phyloP scores from a whole-genome alignment of 2,329 filamentous ascomycete genomes.

The Cladosporium sp. region DNA sequence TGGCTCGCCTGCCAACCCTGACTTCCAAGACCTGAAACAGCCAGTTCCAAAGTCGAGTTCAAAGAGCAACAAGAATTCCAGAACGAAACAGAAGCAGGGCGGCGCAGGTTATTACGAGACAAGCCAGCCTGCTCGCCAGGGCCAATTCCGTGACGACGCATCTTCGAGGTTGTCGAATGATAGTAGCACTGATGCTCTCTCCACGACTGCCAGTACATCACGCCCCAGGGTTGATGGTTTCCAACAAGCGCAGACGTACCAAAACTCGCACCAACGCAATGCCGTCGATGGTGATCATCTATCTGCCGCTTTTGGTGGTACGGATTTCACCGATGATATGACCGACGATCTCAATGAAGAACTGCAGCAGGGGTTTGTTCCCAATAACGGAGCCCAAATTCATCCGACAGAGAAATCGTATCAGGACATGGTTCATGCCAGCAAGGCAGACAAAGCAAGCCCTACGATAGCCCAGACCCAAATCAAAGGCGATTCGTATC shows the following conservation, averaged over 20 bases:
- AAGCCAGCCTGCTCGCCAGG: not conserved
- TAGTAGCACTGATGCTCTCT: slow-evolving; percentile 2
- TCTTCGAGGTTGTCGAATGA: not conserved
- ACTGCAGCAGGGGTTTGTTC: not conserved
- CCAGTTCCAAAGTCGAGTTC: not conserved
- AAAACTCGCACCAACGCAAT: not conserved
- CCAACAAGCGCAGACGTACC: not conserved
- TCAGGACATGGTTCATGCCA: not conserved
- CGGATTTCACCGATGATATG: not conserved
- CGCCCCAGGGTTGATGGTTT: not conserved
- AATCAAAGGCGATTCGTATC: slow-evolving; percentile 20
- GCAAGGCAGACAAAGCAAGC: not conserved
- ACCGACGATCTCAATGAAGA: not conserved
- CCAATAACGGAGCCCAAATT: not conserved
- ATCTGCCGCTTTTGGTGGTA: not conserved
- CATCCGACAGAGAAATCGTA: no score
- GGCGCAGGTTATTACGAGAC: not conserved
- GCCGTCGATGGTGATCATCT: not conserved
- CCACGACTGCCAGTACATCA: slow-evolving; percentile 9
- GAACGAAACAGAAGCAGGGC: not conserved
- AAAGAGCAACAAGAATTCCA: not conserved
- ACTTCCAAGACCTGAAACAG: slow-evolving; percentile 1
- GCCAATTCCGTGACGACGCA: not conserved
- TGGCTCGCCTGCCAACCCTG: not conserved
- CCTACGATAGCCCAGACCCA: slow-evolving; percentile 8